A percentile compares a stretch with the other conserved stretches of the same genome.
Evolutionary conservation across 495 filamentous ascomycete genomes (phyloP).

Genomic region (Paragyromitra xinjiangensis): DNA sequence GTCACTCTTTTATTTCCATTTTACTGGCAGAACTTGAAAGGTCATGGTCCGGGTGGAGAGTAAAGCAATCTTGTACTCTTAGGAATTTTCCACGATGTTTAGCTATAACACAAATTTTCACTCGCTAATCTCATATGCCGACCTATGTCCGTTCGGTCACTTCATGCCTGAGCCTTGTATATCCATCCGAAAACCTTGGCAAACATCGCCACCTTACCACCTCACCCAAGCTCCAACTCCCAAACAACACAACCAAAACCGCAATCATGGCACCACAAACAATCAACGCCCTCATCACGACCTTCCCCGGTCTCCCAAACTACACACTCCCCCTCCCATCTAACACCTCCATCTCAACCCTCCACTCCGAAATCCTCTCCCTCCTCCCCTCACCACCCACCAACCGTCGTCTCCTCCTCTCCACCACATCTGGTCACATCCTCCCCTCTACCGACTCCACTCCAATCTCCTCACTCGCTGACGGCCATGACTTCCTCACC

Average conservation of each 20-base stretch:
- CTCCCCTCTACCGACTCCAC: conserved; percentile 61
- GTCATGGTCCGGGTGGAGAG: no score
- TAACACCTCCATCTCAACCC: conserved; percentile 71
- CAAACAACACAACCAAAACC: background rate
- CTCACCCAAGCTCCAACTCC: background rate
- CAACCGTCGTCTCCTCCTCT: conserved; percentile 71
- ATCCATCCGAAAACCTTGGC: conserved; percentile 18
- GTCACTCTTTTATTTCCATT: no score
- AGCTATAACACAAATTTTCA: no score
- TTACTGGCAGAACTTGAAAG: no score
- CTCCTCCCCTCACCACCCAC: conserved; percentile 59
- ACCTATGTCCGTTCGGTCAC: no score
- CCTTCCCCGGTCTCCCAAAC: conserved; percentile 82
- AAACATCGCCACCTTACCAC: conserved; percentile 12
- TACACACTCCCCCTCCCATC: conserved; percentile 74
- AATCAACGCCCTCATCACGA: conserved; percentile 83
- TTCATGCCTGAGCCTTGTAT: no score
- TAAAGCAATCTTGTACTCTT: no score
- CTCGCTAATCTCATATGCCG: no score
- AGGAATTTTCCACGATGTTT: no score
- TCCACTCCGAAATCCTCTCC: conserved; percentile 71
- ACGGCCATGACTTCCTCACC: conserved; percentile 73
- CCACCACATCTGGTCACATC: conserved; percentile 80
- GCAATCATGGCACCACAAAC: conserved; percentile 55
- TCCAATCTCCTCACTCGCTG: conserved; percentile 66